Conservation (phyloP, 345 rosid species). For the Eutrema yunnanense region DNA sequence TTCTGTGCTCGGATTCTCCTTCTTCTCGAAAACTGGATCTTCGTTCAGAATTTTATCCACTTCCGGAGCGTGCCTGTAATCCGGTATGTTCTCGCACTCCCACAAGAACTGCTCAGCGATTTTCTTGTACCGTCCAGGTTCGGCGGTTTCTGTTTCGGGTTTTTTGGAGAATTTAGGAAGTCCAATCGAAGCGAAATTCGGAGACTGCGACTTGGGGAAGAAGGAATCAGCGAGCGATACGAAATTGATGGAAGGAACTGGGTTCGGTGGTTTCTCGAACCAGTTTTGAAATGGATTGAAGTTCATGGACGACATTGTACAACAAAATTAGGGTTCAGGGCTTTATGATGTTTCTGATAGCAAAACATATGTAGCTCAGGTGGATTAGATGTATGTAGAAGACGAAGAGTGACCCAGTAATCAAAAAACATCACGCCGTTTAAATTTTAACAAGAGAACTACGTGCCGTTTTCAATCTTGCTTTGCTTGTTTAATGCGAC, state of each 20-base stretch:
- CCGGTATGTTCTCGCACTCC: conserved; percentile 78
- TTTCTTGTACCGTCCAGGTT: conserved; percentile 39
- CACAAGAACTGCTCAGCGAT: conserved; percentile 60
- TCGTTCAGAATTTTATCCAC: conserved; percentile 62
- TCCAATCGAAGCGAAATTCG: conserved; percentile 59
- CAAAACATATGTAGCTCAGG: neutral
- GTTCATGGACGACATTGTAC: conserved; percentile 65
- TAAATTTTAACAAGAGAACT: neutral
- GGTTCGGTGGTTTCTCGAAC: conserved; percentile 68
- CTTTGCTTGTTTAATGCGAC: conserved; percentile 15
- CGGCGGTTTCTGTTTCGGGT: conserved; percentile 27
- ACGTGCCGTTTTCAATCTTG: neutral
- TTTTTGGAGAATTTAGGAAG: conserved; percentile 36
- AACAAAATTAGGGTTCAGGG: conserved; percentile 21
- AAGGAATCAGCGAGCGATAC: conserved; percentile 35
- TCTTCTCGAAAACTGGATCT: conserved; percentile 53
- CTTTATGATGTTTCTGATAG: neutral
- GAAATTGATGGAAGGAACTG: conserved; percentile 51
- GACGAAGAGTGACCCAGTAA: conserved; percentile 4
- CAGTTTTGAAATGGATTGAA: conserved; percentile 75
- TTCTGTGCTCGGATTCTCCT: conserved; percentile 61
- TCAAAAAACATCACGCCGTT: neutral
- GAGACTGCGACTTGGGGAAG: conserved; percentile 20
- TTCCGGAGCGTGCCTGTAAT: conserved; percentile 68
- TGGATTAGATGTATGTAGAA: conserved; percentile 23